Percentiles rank a stretch among this genome's conserved stretches.
Evolutionary conservation across 1,284 basidiomycete genomes (phyloP).

Genomic region (Erythrobasidium hasegawianum): DNA sequence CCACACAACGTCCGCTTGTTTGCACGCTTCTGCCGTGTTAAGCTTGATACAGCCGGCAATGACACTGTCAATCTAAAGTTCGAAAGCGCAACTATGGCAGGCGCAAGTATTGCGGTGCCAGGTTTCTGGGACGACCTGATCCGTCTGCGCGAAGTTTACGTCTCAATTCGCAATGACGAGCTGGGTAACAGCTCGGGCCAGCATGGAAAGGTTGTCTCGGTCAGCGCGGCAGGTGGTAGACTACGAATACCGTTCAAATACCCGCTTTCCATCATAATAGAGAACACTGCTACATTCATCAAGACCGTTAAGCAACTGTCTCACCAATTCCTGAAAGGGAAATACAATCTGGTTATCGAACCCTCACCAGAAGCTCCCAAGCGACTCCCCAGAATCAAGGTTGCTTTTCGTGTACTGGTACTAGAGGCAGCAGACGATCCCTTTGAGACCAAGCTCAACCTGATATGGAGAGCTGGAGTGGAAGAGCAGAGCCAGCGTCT

Average conservation of each 20-base stretch:
- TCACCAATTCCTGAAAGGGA: slow-evolving; percentile 49
- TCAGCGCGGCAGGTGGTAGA: slow-evolving; percentile 64
- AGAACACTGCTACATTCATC: slow-evolving; percentile 50
- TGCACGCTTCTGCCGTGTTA: slow-evolving; percentile 37
- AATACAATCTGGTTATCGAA: slow-evolving; percentile 58
- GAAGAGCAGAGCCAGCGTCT: slow-evolving; percentile 71
- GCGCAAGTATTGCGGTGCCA: slow-evolving; percentile 50
- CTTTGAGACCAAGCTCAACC: slow-evolving; percentile 73
- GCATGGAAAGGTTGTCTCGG: slow-evolving; percentile 45
- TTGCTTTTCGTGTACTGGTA: slow-evolving; percentile 60
- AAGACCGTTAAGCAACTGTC: slow-evolving; percentile 52
- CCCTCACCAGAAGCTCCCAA: slow-evolving; percentile 71
- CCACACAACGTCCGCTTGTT: slow-evolving; percentile 46
- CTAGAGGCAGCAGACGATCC: slow-evolving; percentile 84
- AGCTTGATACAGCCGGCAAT: slow-evolving; percentile 40
- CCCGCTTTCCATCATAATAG: slow-evolving; percentile 57
- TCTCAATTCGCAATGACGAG: slow-evolving; percentile 49
- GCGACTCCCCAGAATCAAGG: slow-evolving; percentile 57
- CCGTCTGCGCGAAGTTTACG: slow-evolving; percentile 60
- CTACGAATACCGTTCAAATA: slow-evolving; percentile 77
- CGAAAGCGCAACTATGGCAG: slow-evolving; percentile 52
- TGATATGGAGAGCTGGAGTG: slow-evolving; percentile 72
- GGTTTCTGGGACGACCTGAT: slow-evolving; percentile 74
- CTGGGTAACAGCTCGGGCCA: slow-evolving; percentile 44
- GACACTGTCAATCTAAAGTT: slow-evolving; percentile 44